These are phyloP conservation scores for Suillus decipiens DNA, from an alignment of 768 basidiomycete species.

Conservation along the genomic window DNA sequence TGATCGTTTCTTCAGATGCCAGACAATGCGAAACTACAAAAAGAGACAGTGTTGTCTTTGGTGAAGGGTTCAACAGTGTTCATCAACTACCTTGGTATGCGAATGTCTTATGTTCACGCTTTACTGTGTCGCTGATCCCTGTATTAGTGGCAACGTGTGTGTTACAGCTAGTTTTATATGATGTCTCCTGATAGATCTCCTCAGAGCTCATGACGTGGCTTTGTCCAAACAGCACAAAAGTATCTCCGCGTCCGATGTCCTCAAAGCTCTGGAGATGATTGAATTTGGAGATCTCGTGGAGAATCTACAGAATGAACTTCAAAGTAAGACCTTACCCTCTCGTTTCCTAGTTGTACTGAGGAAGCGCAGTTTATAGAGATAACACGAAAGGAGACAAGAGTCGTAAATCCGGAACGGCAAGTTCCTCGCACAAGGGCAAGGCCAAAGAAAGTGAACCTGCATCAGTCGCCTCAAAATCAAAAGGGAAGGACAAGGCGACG, in stretches of 20 bases:
- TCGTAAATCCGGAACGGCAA: slow-evolving; percentile 28
- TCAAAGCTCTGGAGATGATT: slow-evolving; percentile 80
- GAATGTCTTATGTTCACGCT: background rate
- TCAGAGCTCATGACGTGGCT: slow-evolving; percentile 87
- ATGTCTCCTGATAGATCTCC: background rate
- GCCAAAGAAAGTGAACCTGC: slow-evolving; percentile 33
- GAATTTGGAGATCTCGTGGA: slow-evolving; percentile 74
- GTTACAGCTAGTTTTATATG: background rate
- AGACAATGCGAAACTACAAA: slow-evolving; percentile 83
- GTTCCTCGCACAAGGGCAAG: slow-evolving; percentile 31
- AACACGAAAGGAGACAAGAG: slow-evolving; percentile 62
- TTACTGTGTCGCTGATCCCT: slow-evolving; percentile 7
- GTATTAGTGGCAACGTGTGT: slow-evolving; percentile 48
- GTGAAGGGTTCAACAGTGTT: slow-evolving; percentile 92
- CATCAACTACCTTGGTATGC: slow-evolving; percentile 87
- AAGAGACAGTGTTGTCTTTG: slow-evolving; percentile 83
- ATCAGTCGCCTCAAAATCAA: slow-evolving; percentile 29
- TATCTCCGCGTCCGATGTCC: slow-evolving; percentile 86
- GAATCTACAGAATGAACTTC: slow-evolving; percentile 62
- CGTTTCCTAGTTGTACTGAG: slow-evolving; percentile 3
- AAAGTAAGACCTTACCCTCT: slow-evolving; percentile 42
- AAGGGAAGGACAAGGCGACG: slow-evolving; percentile 34
- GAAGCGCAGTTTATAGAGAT: slow-evolving; percentile 61
- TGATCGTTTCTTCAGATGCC: slow-evolving; percentile 56
- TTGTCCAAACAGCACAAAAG: slow-evolving; percentile 83